Evolutionary conservation across 257 asterid genomes (phyloP).

Genomic region (Solanum bukasovii): DNA sequence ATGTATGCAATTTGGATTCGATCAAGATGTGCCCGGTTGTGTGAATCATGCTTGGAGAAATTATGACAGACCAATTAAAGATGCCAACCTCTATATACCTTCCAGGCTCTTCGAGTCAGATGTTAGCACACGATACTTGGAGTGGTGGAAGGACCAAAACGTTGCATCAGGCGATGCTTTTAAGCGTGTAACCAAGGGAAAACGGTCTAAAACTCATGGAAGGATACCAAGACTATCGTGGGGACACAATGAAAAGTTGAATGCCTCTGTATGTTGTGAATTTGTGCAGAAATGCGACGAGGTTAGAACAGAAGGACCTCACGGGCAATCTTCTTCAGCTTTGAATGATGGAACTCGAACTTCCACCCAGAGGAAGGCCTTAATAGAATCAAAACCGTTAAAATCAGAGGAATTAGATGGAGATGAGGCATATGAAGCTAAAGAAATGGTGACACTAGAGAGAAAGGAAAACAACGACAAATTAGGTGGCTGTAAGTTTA

Average conservation of each 20-base stretch:
- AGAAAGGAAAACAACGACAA: not conserved
- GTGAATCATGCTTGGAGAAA: conserved; percentile 12
- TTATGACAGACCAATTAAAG: conserved; percentile 15
- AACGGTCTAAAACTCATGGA: not conserved
- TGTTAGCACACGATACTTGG: conserved; percentile 11
- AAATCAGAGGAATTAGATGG: not conserved
- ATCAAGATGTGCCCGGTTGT: conserved; percentile 17
- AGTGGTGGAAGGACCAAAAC: conserved; percentile 20
- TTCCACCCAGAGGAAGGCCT: not conserved
- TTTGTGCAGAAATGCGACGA: not conserved
- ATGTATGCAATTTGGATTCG: conserved; percentile 30
- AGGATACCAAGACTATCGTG: not conserved
- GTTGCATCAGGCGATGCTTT: not conserved
- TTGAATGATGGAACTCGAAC: not conserved
- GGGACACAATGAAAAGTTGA: not conserved
- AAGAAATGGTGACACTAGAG: not conserved
- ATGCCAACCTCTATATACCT: conserved; percentile 17
- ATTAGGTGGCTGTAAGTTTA: not conserved
- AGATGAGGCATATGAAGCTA: not conserved
- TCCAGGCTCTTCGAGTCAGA: conserved; percentile 8
- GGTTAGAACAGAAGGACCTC: not conserved
- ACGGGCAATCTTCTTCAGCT: not conserved
- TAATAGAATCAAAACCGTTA: not conserved
- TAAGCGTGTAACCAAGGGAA: not conserved
- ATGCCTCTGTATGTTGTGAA: not conserved